Conservation (phyloP, 805 yeast species). For the Pichia eremophila region DNA sequence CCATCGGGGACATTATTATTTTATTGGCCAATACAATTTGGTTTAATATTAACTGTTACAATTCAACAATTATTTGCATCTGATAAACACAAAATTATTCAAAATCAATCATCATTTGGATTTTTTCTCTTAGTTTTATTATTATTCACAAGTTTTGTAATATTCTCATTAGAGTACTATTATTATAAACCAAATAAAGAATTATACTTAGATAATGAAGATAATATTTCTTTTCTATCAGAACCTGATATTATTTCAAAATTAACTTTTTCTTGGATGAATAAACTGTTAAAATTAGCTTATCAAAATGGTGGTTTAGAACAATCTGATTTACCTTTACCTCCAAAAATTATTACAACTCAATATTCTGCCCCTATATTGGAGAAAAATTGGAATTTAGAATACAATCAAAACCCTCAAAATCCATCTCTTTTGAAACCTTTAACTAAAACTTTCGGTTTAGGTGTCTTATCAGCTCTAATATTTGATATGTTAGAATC, state of each 20-base stretch:
- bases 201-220: slow-evolving; percentile 27
- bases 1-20: slow-evolving; percentile 31
- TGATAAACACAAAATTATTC: slow-evolving; percentile 8
- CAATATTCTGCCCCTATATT: slow-evolving; percentile 24
- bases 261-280: slow-evolving; percentile 88
- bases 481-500: slow-evolving; percentile 31
- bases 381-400: slow-evolving; percentile 25
- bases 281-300: slow-evolving; percentile 71
- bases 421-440: slow-evolving; percentile 26
- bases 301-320: slow-evolving; percentile 25
- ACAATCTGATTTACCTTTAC: slow-evolving; percentile 33
- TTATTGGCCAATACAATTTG: slow-evolving; percentile 30
- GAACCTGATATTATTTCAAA: slow-evolving; percentile 59
- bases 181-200: slow-evolving; percentile 30
- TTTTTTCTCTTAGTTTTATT: slow-evolving; percentile 21
- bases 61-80: slow-evolving; percentile 26
- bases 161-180: slow-evolving; percentile 33
- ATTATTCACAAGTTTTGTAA: slow-evolving; percentile 22
- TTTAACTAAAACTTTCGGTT: slow-evolving; percentile 30
- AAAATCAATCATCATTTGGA: neutral
- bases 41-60: slow-evolving; percentile 8
- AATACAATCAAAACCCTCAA: slow-evolving; percentile 9
- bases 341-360: slow-evolving; percentile 31
- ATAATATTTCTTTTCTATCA: slow-evolving; percentile 16
- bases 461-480: slow-evolving; percentile 27